A percentile compares a stretch with the other conserved stretches of the same genome.
Conservation (phyloP, 495 filamentous ascomycete genomes). For the Xylaria acuta region DNA sequence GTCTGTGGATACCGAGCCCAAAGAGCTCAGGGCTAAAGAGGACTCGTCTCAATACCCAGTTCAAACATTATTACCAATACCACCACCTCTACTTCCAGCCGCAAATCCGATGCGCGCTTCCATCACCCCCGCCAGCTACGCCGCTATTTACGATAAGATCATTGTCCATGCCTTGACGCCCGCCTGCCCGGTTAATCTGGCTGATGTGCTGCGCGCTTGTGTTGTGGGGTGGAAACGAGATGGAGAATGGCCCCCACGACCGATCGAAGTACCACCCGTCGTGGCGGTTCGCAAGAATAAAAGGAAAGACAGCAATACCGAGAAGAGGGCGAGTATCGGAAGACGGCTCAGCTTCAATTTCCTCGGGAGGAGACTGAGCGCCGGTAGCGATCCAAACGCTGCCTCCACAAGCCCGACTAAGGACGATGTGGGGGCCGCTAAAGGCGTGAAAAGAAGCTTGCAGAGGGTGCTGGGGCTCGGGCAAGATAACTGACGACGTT, state of each 20-base stretch:
- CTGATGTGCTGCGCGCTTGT: constrained; percentile 78
- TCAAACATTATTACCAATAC: constrained; percentile 63
- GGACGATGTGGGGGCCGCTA: constrained; percentile 57
- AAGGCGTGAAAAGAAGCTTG: constrained; percentile 48
- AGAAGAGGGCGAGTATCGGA: constrained; percentile 34
- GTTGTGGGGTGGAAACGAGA: constrained; percentile 93
- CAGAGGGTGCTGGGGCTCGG: constrained; percentile 50
- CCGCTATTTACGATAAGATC: constrained; percentile 86
- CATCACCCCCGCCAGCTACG: constrained; percentile 74
- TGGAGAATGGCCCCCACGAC: constrained; percentile 89
- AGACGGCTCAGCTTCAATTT: constrained; percentile 47
- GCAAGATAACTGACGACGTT: constrained; percentile 30
- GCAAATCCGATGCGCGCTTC: constrained; percentile 73
- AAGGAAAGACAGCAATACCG: constrained; percentile 33
- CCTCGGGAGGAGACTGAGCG: constrained; percentile 33
- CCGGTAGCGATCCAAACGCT: constrained; percentile 29
- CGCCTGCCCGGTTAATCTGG: constrained; percentile 83
- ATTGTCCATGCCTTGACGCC: constrained; percentile 78
- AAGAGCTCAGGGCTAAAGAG: constrained; percentile 31
- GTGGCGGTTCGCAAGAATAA: constrained; percentile 46
- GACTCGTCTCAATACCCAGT: constrained; percentile 44
- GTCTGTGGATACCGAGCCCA: constrained; percentile 35
- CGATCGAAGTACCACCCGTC: constrained; percentile 45
- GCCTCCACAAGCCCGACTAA: constrained; percentile 30
- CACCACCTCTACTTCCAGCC: constrained; percentile 69